Conservation (phyloP, 2,329 filamentous ascomycete genomes). For the Helminthosporium solani region DNA sequence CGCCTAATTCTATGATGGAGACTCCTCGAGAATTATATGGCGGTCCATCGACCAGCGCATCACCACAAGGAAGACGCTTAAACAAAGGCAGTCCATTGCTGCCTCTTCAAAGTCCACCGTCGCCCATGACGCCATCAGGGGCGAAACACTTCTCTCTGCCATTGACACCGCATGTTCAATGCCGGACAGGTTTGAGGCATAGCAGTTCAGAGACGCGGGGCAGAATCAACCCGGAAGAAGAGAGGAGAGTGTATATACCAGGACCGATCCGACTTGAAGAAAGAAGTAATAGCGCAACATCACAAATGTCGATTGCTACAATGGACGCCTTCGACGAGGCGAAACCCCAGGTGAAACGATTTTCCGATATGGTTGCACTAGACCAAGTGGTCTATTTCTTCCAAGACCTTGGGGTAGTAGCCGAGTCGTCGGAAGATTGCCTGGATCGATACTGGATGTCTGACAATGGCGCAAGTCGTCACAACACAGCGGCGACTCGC, state of each 20-base stretch:
- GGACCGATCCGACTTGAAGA: conserved; percentile 46
- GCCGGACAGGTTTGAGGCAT: conserved; percentile 16
- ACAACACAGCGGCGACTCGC: conserved; percentile 6
- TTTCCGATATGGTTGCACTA: conserved; percentile 27
- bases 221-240: neutral
- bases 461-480: conserved; percentile 2
- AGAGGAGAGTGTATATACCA: conserved; percentile 39
- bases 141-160: conserved; percentile 14
- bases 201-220: conserved; percentile 22
- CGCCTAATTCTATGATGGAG: conserved; percentile 28
- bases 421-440: conserved; percentile 26
- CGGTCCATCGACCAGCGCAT: neutral
- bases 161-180: conserved; percentile 14
- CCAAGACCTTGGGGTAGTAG: conserved; percentile 41
- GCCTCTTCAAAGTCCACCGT: neutral
- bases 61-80: neutral
- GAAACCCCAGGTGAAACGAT: conserved; percentile 16
- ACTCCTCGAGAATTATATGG: conserved; percentile 36
- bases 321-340: conserved; percentile 39
- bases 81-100: neutral
- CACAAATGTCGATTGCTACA: conserved; percentile 45
- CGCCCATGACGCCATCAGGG: neutral
- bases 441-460: conserved; percentile 37
- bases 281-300: conserved; percentile 25
- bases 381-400: conserved; percentile 48